Percentiles rank a stretch among this genome's conserved stretches.
These are phyloP conservation scores for Psidium friedrichsthalianum DNA, from an alignment of 345 rosid genomes.

Conservation along the genomic window DNA sequence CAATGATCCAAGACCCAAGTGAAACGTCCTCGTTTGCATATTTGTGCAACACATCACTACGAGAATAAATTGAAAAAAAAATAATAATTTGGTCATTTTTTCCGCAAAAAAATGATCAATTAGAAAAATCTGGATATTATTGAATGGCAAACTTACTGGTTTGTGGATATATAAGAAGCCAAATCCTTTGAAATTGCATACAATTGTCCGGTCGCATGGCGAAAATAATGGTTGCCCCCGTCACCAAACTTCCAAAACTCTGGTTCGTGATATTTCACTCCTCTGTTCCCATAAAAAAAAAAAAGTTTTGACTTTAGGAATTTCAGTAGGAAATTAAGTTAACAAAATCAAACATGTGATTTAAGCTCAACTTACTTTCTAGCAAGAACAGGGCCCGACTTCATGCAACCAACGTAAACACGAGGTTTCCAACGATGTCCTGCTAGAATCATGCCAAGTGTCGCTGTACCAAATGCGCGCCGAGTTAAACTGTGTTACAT, in stretches of 20 bases:
- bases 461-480: constrained; percentile 19
- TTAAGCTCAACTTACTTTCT: constrained; percentile 35
- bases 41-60: constrained; percentile 46
- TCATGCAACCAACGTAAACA: constrained; percentile 89
- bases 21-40: constrained; percentile 44
- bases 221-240: constrained; percentile 66
- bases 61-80: background rate
- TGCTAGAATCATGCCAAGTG: constrained; percentile 45
- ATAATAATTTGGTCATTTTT: background rate
- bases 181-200: constrained; percentile 85
- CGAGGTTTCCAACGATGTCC: constrained; percentile 39
- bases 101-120: background rate
- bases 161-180: constrained; percentile 57
- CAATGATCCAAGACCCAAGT: constrained; percentile 36
- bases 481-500: background rate
- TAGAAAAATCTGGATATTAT: background rate
- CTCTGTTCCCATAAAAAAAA: constrained; percentile 25
- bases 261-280: constrained; percentile 81
- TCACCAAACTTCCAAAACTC: constrained; percentile 90
- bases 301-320: background rate
- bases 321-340: background rate
- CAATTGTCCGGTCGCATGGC: constrained; percentile 85
- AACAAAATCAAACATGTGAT: background rate
- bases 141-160: constrained; percentile 39
- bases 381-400: constrained; percentile 87